Base-by-base conservation (phyloP, 176 grass and related monocot genomes). In the Canna indica region DNA sequence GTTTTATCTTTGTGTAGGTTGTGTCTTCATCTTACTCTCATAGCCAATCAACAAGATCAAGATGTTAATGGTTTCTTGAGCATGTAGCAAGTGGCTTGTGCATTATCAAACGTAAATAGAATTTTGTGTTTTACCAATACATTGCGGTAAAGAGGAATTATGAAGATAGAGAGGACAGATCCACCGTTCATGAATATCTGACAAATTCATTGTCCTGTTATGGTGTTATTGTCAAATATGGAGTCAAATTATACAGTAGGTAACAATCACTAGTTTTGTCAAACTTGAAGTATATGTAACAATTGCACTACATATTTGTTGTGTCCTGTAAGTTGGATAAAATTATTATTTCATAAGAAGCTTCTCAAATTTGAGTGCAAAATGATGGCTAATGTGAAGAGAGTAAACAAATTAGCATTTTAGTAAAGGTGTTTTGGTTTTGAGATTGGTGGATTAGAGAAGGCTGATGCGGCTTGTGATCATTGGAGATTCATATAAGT, bases 41-140 rank as follows among this genome's bases (percentile, higher is more conserved):
- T n/a, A 83, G 77, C 35, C 85, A 86, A 47, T 36, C 85, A 58
- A 67, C 66, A 47, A 78, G 83, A 47, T 84, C 85, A 78, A 88
- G 80, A 86, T 88, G 85, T 22, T 79, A 62, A 84, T 34, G 26
- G 62, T 36, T 65, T 24, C 62, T 65, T 15, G 34, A 67, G 20
- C n/a, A 39, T 64, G 6, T 42, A 39, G 35, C 30, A 67, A 25
- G 64, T 67, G 35, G 22, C 17, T 26, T 14, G 44, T 46, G 44
- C 44, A 46, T n/a, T 56, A 25, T 26, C 16, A 54, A 7, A 24
- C 20, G 20, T 25, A n/a, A n/a, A n/a, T n/a, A n/a, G n/a, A n/a
- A n/a, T n/a, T n/a, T n/a, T n/a, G 16, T 53, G 5, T 25, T 25
- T 22, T 22, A 53, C 5, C 48, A 53, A 22, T 53, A 53, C 7